Conservation (phyloP, 176 grass and related monocot species). For the bread wheat (Triticum aestivum) region IWGSC_CS_RefSeq_v2.1 NC_057801.1:70194028-70194527, state of each 20-base stretch:
- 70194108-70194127: neutral
- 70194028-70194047: slow-evolving; percentile 31
- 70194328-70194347: slow-evolving; percentile 64
- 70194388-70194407: neutral
- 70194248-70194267: slow-evolving; percentile 56
- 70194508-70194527: slow-evolving; percentile 21
- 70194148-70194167: neutral
- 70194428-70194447: slow-evolving; percentile 42
- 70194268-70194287: slow-evolving; percentile 70
- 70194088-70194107: neutral
- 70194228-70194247: slow-evolving; percentile 51
- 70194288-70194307: slow-evolving; percentile 69
- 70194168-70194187: slow-evolving; percentile 4
- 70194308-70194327: slow-evolving; percentile 59
- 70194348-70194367: slow-evolving; percentile 31
- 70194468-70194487: slow-evolving; percentile 72
- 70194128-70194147: neutral
- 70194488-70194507: slow-evolving; percentile 46
- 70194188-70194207: neutral
- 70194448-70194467: slow-evolving; percentile 24
- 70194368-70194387: neutral
- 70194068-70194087: slow-evolving; percentile 25
- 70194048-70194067: neutral
- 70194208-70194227: slow-evolving; percentile 17
- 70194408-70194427: slow-evolving; percentile 35